Conservation (phyloP, 2,329 filamentous ascomycete species). For the Microcyclospora pomicola region DNA sequence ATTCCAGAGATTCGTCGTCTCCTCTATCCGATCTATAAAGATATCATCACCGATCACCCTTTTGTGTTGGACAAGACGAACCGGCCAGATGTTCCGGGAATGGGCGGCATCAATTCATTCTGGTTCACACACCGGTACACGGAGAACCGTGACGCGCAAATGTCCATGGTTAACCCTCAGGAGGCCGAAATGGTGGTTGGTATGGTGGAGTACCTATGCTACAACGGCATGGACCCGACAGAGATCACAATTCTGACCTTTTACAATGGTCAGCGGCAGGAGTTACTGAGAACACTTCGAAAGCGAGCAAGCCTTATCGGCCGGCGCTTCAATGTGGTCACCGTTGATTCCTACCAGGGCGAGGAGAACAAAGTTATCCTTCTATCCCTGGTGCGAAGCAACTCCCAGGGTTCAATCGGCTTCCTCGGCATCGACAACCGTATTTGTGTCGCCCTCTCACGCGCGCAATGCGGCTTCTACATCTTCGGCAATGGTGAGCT, state of each 20-base stretch:
- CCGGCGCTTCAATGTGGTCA: constrained; percentile 46
- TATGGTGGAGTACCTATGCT: constrained; percentile 57
- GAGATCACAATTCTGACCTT: constrained; percentile 75
- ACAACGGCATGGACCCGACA: constrained; percentile 46
- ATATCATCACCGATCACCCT: constrained; percentile 43
- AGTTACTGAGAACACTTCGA: constrained; percentile 40
- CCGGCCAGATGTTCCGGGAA: constrained; percentile 44
- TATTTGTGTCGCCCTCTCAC: constrained; percentile 49
- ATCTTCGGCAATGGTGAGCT: constrained; percentile 64
- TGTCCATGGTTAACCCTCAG: constrained; percentile 52
- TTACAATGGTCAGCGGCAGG: constrained; percentile 69
- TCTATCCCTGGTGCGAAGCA: constrained; percentile 67
- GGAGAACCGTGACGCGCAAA: constrained; percentile 49
- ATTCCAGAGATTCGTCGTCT: constrained; percentile 51
- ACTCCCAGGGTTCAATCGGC: constrained; percentile 44
- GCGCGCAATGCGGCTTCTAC: constrained; percentile 67
- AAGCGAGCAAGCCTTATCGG: constrained; percentile 4
- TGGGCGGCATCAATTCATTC: constrained; percentile 46
- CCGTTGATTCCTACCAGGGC: constrained; percentile 81
- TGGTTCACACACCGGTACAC: constrained; percentile 53
- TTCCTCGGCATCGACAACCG: constrained; percentile 57
- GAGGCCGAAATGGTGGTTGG: constrained; percentile 66
- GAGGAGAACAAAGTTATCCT: constrained; percentile 79
- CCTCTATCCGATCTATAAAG: constrained; percentile 47
- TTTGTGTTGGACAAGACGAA: constrained; percentile 34